Evolutionary conservation across 257 asterid genomes (phyloP).

Genomic region (Marsdenia floribunda): DNA sequence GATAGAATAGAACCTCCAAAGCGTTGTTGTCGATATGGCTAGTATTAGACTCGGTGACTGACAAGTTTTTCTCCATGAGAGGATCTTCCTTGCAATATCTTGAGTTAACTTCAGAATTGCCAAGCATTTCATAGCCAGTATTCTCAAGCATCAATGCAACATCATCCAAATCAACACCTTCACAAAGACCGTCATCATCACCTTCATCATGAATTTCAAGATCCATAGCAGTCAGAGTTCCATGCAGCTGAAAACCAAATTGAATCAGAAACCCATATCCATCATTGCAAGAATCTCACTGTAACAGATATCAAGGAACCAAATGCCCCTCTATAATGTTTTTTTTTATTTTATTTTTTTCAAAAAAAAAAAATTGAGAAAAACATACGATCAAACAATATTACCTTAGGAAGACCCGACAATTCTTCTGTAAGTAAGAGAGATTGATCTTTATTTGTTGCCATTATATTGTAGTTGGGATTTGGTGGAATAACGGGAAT

Average conservation of each 20-base stretch:
- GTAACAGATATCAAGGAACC: neutral
- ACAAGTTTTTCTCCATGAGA: slow-evolving; percentile 40
- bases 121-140: slow-evolving; percentile 34
- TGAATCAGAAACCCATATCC: neutral
- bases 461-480: neutral
- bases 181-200: slow-evolving; percentile 36
- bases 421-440: slow-evolving; percentile 38
- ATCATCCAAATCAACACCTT: slow-evolving; percentile 41
- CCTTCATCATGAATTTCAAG: slow-evolving; percentile 38
- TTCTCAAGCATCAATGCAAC: slow-evolving; percentile 39
- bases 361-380: too few relatives aligned
- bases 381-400: neutral
- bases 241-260: slow-evolving; percentile 26
- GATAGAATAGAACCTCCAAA: slow-evolving; percentile 39
- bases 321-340: too few relatives aligned
- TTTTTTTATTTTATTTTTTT: too few relatives aligned
- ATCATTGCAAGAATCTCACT: neutral
- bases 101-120: slow-evolving; percentile 30
- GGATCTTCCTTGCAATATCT: slow-evolving; percentile 37
- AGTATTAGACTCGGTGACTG: slow-evolving; percentile 49
- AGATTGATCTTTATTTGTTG: slow-evolving; percentile 27
- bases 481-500: slow-evolving; percentile 8
- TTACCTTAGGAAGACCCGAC: slow-evolving; percentile 39
- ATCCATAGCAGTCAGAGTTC: slow-evolving; percentile 36
- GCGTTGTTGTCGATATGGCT: slow-evolving; percentile 36